phyloP scores from a whole-genome alignment of 768 basidiomycete genomes.

The Cyathus striatus region DNA sequence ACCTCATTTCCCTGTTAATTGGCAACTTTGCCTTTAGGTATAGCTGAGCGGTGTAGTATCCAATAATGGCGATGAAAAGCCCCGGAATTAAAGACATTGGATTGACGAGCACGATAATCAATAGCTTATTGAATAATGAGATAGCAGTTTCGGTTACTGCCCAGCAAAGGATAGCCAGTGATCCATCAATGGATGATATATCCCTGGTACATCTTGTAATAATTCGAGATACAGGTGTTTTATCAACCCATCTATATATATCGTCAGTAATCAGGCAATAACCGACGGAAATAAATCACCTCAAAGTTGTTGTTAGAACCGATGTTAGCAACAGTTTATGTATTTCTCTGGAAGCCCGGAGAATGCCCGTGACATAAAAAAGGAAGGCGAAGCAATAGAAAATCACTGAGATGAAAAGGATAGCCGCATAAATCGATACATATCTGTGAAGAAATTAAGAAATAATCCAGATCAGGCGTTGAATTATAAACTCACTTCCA shows the following conservation, averaged over 20 bases:
- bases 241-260: constrained; percentile 39
- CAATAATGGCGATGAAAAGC: constrained; percentile 33
- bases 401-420: constrained; percentile 8
- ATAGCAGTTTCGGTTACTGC: constrained; percentile 22
- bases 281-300: constrained; percentile 24
- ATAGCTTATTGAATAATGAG: constrained; percentile 35
- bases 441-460: constrained; percentile 30
- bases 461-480: not conserved
- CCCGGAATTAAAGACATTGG: constrained; percentile 46
- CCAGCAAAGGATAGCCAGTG: constrained; percentile 14
- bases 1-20: constrained; percentile 44
- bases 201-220: constrained; percentile 66
- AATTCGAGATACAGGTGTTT: constrained; percentile 46
- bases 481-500: constrained; percentile 23
- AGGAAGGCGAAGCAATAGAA: constrained; percentile 27
- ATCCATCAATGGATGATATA: constrained; percentile 52
- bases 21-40: constrained; percentile 44
- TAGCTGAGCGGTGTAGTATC: constrained; percentile 35
- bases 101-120: constrained; percentile 36
- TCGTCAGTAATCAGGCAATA: not conserved
- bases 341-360: constrained; percentile 51
- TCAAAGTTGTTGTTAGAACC: constrained; percentile 54
- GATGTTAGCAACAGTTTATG: constrained; percentile 48
- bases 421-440: constrained; percentile 20
- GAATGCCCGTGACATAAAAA: constrained; percentile 40